Conservation (phyloP, 345 rosid species). For the Rhizophora apiculata region DNA sequence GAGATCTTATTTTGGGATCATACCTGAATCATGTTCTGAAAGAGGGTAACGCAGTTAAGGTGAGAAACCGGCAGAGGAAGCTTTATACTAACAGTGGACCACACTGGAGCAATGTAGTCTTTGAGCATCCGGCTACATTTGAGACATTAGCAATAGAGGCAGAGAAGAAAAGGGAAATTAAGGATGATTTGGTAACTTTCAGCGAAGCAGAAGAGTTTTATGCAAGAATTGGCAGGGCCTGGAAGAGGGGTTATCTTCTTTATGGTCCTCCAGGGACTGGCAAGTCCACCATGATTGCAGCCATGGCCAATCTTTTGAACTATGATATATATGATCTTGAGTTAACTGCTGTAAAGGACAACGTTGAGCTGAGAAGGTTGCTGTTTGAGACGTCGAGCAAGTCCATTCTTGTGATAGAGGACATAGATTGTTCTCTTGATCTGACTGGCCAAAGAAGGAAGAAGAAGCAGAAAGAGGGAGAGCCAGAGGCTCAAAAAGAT, state of each 20-base stretch:
- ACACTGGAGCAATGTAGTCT: constrained; percentile 32
- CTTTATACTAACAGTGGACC: constrained; percentile 50
- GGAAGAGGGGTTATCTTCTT: constrained; percentile 48
- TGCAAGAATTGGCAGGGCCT: constrained; percentile 35
- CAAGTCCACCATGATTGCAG: constrained; percentile 12
- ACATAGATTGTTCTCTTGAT: too few species aligned
- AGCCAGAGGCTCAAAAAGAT: too few species aligned
- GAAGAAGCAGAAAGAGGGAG: too few species aligned
- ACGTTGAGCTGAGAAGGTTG: too few species aligned
- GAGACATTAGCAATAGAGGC: constrained; percentile 34
- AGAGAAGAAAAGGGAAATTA: constrained; percentile 21
- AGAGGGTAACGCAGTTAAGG: constrained; percentile 42
- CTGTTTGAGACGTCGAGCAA: too few species aligned
- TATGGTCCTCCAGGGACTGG: constrained; percentile 47
- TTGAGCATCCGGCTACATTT: constrained; percentile 40
- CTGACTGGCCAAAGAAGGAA: too few species aligned
- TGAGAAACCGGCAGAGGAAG: constrained; percentile 46
- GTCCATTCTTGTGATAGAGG: too few species aligned
- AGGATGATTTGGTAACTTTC: constrained; percentile 30
- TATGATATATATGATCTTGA: too few species aligned
- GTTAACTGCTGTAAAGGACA: too few species aligned
- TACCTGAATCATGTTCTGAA: constrained; percentile 42
- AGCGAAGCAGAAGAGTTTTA: constrained; percentile 29
- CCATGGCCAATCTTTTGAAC: too few species aligned
- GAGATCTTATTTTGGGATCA: constrained; percentile 28